Conservation (phyloP, 768 basidiomycete genomes). For the Collybia nuda region DNA sequence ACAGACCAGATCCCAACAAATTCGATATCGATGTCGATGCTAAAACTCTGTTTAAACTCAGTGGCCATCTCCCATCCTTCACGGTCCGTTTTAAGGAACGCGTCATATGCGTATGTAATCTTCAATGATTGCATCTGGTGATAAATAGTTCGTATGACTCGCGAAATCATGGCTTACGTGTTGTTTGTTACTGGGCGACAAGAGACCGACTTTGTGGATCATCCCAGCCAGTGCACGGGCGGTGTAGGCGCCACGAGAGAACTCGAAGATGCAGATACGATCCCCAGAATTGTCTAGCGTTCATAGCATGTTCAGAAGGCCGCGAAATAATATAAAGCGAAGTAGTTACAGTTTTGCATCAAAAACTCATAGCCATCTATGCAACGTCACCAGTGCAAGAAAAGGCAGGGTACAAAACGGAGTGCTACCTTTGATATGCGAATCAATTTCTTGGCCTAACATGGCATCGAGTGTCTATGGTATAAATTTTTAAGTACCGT, state of each 20-base stretch:
- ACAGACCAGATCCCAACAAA: constrained; percentile 59
- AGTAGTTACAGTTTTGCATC: constrained; percentile 50
- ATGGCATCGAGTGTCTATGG: constrained; percentile 45
- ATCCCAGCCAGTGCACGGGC: not conserved
- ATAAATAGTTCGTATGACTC: too few species aligned
- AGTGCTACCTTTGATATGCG: not conserved
- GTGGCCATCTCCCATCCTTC: constrained; percentile 46
- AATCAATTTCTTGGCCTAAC: constrained; percentile 50
- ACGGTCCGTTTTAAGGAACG: constrained; percentile 53
- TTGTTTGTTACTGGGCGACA: constrained; percentile 27
- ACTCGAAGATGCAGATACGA: not conserved
- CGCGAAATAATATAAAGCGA: too few species aligned
- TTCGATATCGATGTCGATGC: constrained; percentile 50
- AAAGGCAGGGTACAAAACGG: not conserved
- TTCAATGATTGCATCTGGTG: constrained; percentile 31
- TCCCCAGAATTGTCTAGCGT: not conserved
- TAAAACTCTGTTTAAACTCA: constrained; percentile 58
- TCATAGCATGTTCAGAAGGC: too few species aligned
- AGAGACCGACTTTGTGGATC: not conserved
- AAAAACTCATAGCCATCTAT: constrained; percentile 56
- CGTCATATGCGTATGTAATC: constrained; percentile 62
- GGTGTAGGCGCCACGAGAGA: not conserved
- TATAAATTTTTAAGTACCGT: too few species aligned
- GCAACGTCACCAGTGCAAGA: not conserved
- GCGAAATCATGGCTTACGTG: constrained; percentile 5